Base-by-base conservation (phyloP, 2,329 filamentous ascomycete genomes). In the Colletotrichum sidae region DNA sequence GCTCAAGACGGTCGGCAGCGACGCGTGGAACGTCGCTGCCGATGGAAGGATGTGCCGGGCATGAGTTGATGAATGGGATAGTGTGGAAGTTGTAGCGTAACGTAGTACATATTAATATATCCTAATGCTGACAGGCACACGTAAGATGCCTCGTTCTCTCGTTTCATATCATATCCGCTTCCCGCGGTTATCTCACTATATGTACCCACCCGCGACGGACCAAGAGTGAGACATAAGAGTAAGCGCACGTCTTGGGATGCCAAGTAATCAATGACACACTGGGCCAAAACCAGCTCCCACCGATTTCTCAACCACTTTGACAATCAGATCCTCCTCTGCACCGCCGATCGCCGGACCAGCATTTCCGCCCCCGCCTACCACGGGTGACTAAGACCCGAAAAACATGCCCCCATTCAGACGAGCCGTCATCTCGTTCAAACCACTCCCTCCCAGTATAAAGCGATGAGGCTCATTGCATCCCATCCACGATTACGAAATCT, bases 1-100 rank as follows among this genome's bases (percentile, higher is more conserved):
- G 10, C 70, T 70, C 6, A 80, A 78, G n/a, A 81, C 77, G 4
- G 84, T 88, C 6, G 85, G 84, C 0, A 84, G 82, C 60, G 84
- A 87, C 55, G 70, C 69, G n/a, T 87, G 84, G 84, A 68, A 59
- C 25, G 75, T 80, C 8, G 73, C 72, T 5, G 75, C 71, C 6
- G 67, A 75, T 59, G 83, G 82, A 8, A 76, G 80, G 34, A 73
- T 84, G 72, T 84, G 83, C 65, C 66, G 53, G 25, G 67, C 60
- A 37, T 69, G 47, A 67, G 42, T 25, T 44, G 39, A 2, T 25
- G 25, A 11, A 6, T 2, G 10, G 25, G 10, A 25, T 60, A 13
- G 8, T n/a, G 49, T 49, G 39, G 41, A 39, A 47, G 46, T 46
- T 51, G 47, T 38, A 11, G 12, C 38, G 55, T 44, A 33, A 12